These are phyloP conservation scores for Raffaelea albimanens DNA, from an alignment of 2,329 filamentous ascomycete genomes.

Conservation along the genomic window DNA sequence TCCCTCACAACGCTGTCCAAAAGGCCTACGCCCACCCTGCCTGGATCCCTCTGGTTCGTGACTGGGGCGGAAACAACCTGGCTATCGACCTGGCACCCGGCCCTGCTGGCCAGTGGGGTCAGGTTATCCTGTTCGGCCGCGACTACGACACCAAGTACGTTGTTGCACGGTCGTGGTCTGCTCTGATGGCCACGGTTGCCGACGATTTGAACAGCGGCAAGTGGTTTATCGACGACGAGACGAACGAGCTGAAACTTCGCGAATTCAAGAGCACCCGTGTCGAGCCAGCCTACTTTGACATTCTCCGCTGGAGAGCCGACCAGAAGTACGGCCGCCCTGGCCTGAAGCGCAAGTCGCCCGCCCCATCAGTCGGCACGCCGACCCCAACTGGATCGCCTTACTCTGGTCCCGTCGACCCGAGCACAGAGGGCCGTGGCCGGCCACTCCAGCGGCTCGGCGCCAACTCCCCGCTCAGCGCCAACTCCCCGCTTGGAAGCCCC, in stretches of 20 bases:
- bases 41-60: slow-evolving; percentile 92
- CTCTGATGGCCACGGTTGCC: slow-evolving; percentile 76
- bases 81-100: slow-evolving; percentile 89
- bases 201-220: slow-evolving; percentile 88
- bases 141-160: slow-evolving; percentile 99
- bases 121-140: slow-evolving; percentile 91
- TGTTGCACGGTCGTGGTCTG: slow-evolving; percentile 81
- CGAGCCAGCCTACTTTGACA: slow-evolving; percentile 89
- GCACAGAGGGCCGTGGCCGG: slow-evolving; percentile 55
- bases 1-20: slow-evolving; percentile 78
- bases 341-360: slow-evolving; percentile 44
- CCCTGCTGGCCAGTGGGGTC: slow-evolving; percentile 84
- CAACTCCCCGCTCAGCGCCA: slow-evolving; percentile 51
- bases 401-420: slow-evolving; percentile 51
- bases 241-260: slow-evolving; percentile 78
- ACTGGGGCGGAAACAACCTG: slow-evolving; percentile 98
- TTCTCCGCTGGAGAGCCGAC: slow-evolving; percentile 88
- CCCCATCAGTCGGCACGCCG: slow-evolving; percentile 31
- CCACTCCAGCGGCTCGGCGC: slow-evolving; percentile 61
- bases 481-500: slow-evolving; percentile 54
- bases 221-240: slow-evolving; percentile 88
- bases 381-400: slow-evolving; percentile 51
- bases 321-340: slow-evolving; percentile 77
- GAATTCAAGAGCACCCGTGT: slow-evolving; percentile 86
- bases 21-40: slow-evolving; percentile 87